phyloP scores from a whole-genome alignment of 495 filamentous ascomycete genomes.

The Penicillium fimorum region DNA sequence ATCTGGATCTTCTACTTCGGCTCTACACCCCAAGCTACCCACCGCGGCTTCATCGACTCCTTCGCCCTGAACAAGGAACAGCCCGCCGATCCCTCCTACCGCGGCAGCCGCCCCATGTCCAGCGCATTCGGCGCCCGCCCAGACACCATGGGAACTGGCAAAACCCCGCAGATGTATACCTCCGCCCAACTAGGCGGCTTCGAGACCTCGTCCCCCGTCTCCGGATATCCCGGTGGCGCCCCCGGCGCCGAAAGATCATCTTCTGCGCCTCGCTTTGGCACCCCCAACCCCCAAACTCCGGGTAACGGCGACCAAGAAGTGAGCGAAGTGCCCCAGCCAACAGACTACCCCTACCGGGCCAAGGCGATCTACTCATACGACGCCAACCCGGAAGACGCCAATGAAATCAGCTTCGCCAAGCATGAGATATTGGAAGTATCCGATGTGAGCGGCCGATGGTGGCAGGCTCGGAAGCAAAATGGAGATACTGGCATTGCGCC shows the following conservation, averaged over 20 bases:
- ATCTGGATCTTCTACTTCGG: conserved; percentile 99
- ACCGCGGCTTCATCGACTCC: conserved; percentile 90
- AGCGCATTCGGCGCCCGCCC: conserved; percentile 59
- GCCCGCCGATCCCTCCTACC: conserved; percentile 53
- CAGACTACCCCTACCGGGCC: conserved; percentile 93
- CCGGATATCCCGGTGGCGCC: conserved; percentile 66
- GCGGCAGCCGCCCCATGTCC: conserved; percentile 56
- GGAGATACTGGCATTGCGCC: conserved; percentile 97
- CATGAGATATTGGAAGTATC: conserved; percentile 96
- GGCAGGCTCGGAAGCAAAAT: conserved; percentile 93
- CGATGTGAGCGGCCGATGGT: conserved; percentile 96
- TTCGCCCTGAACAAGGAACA: conserved; percentile 91
- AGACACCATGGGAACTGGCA: conserved; percentile 74
- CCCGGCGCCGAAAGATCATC: conserved; percentile 58
- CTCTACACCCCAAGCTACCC: conserved; percentile 81
- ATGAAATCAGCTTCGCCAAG: conserved; percentile 96
- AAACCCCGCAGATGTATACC: conserved; percentile 94
- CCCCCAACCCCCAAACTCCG: conserved; percentile 25
- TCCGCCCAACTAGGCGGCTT: conserved; percentile 92
- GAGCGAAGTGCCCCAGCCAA: conserved; percentile 72
- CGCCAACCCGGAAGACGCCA: conserved; percentile 95
- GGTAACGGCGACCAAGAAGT: conserved; percentile 23
- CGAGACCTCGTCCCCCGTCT: conserved; percentile 91
- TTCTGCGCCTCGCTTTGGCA: conserved; percentile 57
- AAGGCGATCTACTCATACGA: conserved; percentile 99